Conservation (phyloP, 202 grass and related monocot species). For the Bolboschoenoplectus hybrid region DNA sequence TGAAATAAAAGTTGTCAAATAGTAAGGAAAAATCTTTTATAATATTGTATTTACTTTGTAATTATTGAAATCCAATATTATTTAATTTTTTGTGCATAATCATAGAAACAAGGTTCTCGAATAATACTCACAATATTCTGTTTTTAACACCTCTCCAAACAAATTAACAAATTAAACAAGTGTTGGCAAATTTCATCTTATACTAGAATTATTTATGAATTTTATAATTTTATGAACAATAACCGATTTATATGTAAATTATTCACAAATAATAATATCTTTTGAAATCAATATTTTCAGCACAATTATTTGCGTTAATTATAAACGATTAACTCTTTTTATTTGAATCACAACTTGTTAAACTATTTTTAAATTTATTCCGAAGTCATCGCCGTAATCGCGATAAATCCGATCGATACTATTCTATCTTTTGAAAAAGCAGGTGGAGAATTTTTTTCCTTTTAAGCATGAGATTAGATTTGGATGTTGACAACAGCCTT, state of each 20-base stretch:
- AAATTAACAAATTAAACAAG: too few species aligned
- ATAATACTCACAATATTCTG: neutral
- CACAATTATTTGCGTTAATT: neutral
- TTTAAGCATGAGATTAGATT: slow-evolving; percentile 18
- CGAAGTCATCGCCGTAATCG: neutral
- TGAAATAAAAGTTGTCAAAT: neutral
- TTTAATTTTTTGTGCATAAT: neutral
- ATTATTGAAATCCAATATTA: neutral
- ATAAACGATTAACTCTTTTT: neutral
- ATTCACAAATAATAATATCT: neutral
- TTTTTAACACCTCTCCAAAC: neutral
- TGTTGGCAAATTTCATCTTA: too few species aligned
- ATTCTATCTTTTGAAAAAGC: slow-evolving; percentile 6
- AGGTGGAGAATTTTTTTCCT: slow-evolving; percentile 11
- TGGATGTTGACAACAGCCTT: slow-evolving; percentile 11
- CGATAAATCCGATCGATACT: neutral
- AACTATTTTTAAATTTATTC: neutral
- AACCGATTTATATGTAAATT: neutral
- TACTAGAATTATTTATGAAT: neutral
- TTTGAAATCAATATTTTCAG: neutral
- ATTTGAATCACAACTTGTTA: neutral
- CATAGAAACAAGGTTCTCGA: neutral
- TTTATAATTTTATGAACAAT: neutral
- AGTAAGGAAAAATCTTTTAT: neutral
- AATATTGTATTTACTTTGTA: neutral